phyloP scores from a whole-genome alignment of 441 rosid genomes.

The Kokia cookei region DNA sequence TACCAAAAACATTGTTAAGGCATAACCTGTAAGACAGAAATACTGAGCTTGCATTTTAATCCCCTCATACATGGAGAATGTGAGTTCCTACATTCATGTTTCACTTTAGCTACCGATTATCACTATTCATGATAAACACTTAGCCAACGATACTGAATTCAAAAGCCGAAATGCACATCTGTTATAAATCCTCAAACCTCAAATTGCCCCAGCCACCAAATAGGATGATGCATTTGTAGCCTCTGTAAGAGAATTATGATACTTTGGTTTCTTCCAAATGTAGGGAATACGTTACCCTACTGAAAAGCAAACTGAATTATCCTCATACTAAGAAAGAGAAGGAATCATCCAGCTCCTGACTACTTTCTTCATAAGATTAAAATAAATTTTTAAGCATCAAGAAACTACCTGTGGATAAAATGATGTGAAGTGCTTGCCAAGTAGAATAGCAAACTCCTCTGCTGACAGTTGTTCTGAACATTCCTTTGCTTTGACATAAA shows the following conservation, averaged over 20 bases:
- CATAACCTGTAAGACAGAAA: not conserved
- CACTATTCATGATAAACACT: not conserved
- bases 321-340: not conserved
- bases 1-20: not conserved
- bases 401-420: conserved; percentile 60
- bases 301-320: not conserved
- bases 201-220: not conserved
- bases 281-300: not conserved
- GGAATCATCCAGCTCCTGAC: not conserved
- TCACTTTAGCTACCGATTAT: not conserved
- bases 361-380: not conserved
- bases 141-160: not conserved
- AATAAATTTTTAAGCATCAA: not conserved
- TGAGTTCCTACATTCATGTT: not conserved
- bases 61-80: not conserved
- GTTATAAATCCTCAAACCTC: not conserved
- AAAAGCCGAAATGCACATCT: too few species aligned
- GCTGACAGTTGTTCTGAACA: conserved; percentile 59
- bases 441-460: conserved; percentile 72
- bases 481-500: conserved; percentile 84
- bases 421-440: conserved; percentile 73
- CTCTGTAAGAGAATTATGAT: not conserved
- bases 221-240: not conserved
- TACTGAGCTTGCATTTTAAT: not conserved
- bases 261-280: not conserved